These are phyloP conservation scores for Sequoiadendron giganteum DNA, from an alignment of 75 land plant species.

Conservation along the genomic window DNA sequence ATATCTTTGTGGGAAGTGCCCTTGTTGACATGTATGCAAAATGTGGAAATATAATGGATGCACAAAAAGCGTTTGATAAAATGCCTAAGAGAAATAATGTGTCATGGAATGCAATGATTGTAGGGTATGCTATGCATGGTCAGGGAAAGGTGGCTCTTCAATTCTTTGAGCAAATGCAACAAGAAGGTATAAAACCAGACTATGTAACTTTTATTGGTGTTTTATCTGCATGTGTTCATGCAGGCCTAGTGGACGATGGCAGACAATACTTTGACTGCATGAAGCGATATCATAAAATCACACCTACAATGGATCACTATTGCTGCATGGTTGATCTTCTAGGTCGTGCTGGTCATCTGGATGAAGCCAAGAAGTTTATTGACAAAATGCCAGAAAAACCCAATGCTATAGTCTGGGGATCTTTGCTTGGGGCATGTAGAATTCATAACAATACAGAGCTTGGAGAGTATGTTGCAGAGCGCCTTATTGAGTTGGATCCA, in stretches of 20 bases:
- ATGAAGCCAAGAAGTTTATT: conserved; percentile 19
- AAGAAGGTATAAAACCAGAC: conserved; percentile 21
- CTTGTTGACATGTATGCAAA: conserved; percentile 67
- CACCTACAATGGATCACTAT: conserved; percentile 18
- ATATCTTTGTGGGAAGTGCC: conserved; percentile 59
- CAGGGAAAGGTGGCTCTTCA: conserved; percentile 17
- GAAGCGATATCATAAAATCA: conserved; percentile 7
- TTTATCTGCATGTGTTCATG: conserved; percentile 22
- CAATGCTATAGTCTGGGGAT: conserved; percentile 11
- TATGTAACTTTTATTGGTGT: conserved; percentile 19
- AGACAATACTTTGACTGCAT: conserved; percentile 11
- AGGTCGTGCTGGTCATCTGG: conserved; percentile 19
- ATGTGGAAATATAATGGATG: conserved; percentile 36
- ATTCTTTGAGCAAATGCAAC: conserved; percentile 25
- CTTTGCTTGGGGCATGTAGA: conserved; percentile 28
- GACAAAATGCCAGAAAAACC: conserved; percentile 3
- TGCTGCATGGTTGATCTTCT: conserved; percentile 31
- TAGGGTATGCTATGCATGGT: neutral
- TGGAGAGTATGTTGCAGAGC: conserved; percentile 22
- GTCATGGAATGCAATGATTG: too few species aligned
- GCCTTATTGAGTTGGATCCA: conserved; percentile 13
- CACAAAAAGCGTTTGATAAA: conserved; percentile 43
- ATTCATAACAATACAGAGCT: conserved; percentile 9
- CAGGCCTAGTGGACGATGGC: conserved; percentile 18
- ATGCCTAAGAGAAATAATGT: conserved; percentile 22